Evolutionary conservation across 352 stramenopile species (phyloP).

Genomic region (Phytophthora boehmeriae): DNA sequence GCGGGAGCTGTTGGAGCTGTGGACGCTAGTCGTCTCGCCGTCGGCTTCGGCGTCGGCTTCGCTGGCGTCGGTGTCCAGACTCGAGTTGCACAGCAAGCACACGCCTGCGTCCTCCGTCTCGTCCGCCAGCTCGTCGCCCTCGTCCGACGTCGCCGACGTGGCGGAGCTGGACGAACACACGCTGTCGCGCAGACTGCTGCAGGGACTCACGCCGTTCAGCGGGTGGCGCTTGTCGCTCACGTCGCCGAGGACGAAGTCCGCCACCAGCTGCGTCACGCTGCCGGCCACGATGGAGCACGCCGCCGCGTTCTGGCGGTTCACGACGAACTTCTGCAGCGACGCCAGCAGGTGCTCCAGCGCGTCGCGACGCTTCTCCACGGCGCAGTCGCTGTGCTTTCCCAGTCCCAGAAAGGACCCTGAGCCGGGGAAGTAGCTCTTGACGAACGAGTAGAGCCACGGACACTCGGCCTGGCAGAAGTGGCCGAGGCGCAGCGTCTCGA

Average conservation of each 20-base stretch:
- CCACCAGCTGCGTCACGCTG: conserved; percentile 30
- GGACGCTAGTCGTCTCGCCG: neutral
- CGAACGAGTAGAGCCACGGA: conserved; percentile 54
- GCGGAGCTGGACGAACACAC: conserved; percentile 10
- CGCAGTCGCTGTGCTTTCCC: conserved; percentile 27
- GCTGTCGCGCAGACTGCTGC: conserved; percentile 8
- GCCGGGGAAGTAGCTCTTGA: conserved; percentile 51
- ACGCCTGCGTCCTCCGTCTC: conserved; percentile 16
- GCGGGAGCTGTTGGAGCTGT: conserved; percentile 9
- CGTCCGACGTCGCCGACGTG: conserved; percentile 17
- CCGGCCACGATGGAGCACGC: conserved; percentile 32
- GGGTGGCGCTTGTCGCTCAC: conserved; percentile 32
- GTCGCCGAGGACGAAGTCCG: conserved; percentile 37
- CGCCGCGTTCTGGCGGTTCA: conserved; percentile 35
- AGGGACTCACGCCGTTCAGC: conserved; percentile 21
- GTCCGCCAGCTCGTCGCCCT: conserved; percentile 21
- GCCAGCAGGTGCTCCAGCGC: conserved; percentile 32
- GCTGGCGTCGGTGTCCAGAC: conserved; percentile 14
- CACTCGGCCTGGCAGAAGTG: conserved; percentile 61
- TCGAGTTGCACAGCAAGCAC: conserved; percentile 23
- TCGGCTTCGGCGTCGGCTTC: conserved; percentile 1
- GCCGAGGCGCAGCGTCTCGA: conserved; percentile 30
- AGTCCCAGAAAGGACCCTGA: conserved; percentile 28
- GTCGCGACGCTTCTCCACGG: conserved; percentile 29
- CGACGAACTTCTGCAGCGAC: conserved; percentile 45